Evolutionary conservation across 75 land plant species (phyloP).

Genomic region (Pinus tabuliformis): DNA sequence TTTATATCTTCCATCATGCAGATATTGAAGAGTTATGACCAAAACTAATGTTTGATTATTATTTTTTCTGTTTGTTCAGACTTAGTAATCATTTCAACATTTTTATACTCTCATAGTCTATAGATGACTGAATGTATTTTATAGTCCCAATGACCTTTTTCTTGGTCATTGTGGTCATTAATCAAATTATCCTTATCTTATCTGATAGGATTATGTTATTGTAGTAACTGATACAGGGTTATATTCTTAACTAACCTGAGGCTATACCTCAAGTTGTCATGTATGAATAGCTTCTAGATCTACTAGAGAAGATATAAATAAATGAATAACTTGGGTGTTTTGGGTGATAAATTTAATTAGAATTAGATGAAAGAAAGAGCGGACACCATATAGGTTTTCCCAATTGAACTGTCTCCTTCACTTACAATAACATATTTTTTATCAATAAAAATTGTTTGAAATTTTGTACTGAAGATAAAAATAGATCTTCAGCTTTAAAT

Average conservation of each 20-base stretch:
- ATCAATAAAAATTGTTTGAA: background rate
- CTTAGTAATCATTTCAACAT: background rate
- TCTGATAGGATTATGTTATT: too few species aligned
- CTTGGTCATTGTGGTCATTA: background rate
- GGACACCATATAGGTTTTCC: background rate
- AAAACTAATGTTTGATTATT: background rate
- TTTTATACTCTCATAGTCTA: background rate
- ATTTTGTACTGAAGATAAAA: background rate
- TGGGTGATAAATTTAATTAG: background rate
- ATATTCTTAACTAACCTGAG: background rate
- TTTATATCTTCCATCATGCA: background rate
- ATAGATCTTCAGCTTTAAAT: background rate
- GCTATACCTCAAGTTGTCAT: background rate
- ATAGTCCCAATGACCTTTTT: background rate
- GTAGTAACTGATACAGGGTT: background rate
- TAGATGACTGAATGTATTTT: background rate
- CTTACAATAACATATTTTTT: background rate
- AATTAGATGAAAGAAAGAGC: background rate
- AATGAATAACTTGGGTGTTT: background rate
- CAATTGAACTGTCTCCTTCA: background rate
- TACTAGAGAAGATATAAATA: background rate
- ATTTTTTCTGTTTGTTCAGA: background rate
- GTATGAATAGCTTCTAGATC: background rate
- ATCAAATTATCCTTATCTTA: too few species aligned
- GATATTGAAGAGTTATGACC: background rate